These are phyloP conservation scores for Spizellomyces punctatus DNA, from an alignment of 192 early-diverging fungal genomes.

Conservation along the genomic window DNA sequence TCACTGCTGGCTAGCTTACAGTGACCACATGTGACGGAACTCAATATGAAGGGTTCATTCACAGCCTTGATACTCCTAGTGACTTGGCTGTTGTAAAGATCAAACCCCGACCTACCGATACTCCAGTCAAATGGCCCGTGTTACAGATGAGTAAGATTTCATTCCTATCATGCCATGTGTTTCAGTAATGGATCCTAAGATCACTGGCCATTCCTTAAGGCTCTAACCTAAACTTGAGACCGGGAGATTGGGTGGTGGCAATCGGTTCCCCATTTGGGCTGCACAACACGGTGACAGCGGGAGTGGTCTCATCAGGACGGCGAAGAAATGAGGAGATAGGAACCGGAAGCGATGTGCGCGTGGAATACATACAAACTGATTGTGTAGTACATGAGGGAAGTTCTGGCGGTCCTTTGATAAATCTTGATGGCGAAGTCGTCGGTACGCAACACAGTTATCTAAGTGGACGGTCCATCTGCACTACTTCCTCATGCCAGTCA, in stretches of 20 bases:
- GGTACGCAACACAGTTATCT: slow-evolving; percentile 20
- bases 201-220: background rate
- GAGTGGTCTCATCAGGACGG: slow-evolving; percentile 46
- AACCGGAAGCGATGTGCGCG: slow-evolving; percentile 37
- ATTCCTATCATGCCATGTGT: too few relatives aligned
- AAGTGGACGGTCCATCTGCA: background rate
- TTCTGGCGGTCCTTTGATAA: slow-evolving; percentile 54
- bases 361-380: slow-evolving; percentile 57
- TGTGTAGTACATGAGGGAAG: slow-evolving; percentile 55
- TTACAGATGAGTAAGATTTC: slow-evolving; percentile 16
- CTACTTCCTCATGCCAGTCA: background rate
- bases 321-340: slow-evolving; percentile 47
- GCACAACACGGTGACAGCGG: slow-evolving; percentile 53
- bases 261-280: slow-evolving; percentile 59
- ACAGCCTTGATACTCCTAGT: slow-evolving; percentile 43
- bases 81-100: slow-evolving; percentile 52
- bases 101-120: background rate
- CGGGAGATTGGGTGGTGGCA: slow-evolving; percentile 49
- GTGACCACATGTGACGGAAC: slow-evolving; percentile 43
- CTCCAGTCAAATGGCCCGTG: slow-evolving; percentile 11
- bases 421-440: slow-evolving; percentile 53
- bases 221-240: slow-evolving; percentile 25
- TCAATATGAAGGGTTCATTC: slow-evolving; percentile 38
- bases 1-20: slow-evolving; percentile 22
- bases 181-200: too few relatives aligned